phyloP scores from a whole-genome alignment of 768 basidiomycete genomes.

The Kwoniella sp. region DNA sequence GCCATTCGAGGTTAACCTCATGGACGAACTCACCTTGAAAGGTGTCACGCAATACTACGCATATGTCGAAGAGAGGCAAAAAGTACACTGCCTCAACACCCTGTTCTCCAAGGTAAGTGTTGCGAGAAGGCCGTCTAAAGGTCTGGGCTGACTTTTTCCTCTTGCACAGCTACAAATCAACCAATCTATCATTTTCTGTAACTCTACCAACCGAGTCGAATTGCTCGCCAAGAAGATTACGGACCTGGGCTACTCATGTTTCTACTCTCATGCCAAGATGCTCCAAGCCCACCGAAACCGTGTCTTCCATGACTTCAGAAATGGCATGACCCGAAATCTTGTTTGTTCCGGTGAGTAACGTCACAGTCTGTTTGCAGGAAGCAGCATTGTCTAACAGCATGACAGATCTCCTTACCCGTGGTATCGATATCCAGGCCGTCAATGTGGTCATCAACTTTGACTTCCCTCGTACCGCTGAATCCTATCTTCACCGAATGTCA shows the following conservation, averaged over 20 bases:
- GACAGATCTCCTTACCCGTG: constrained; percentile 88
- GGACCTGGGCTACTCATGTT: constrained; percentile 98
- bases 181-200: constrained; percentile 99
- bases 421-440: constrained; percentile 99
- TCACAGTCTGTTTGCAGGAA: not conserved
- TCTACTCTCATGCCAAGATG: constrained; percentile 99
- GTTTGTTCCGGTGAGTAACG: constrained; percentile 64
- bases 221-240: constrained; percentile 99
- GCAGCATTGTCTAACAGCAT: not conserved
- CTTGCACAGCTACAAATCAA: constrained; percentile 89
- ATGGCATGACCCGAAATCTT: constrained; percentile 95
- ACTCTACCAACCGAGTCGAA: constrained; percentile 99
- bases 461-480: constrained; percentile 98
- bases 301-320: constrained; percentile 99
- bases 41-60: constrained; percentile 99
- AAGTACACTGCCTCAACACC: constrained; percentile 98
- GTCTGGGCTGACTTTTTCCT: not conserved
- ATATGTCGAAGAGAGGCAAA: constrained; percentile 97
- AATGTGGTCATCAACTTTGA: constrained; percentile 99
- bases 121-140: not conserved
- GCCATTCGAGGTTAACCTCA: constrained; percentile 97
- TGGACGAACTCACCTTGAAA: constrained; percentile 97
- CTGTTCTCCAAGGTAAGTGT: constrained; percentile 86
- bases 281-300: constrained; percentile 97
- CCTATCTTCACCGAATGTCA: constrained; percentile 89